phyloP scores from a whole-genome alignment of 1,284 basidiomycete genomes.

The Boletus mariae region DNA sequence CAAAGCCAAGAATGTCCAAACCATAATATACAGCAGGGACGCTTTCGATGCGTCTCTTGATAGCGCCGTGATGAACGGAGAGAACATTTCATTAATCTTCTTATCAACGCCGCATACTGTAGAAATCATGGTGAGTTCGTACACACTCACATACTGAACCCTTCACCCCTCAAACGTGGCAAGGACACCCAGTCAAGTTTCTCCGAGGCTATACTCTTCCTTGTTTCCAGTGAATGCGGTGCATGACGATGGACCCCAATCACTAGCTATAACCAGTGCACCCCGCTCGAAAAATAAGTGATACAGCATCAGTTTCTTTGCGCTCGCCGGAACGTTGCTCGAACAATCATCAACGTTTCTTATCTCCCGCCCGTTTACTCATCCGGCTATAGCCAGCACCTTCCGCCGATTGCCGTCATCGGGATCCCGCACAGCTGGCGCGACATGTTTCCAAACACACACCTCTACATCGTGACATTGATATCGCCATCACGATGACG shows the following conservation, averaged over 20 bases:
- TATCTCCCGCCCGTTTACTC: neutral
- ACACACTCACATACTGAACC: neutral
- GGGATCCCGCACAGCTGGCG: neutral
- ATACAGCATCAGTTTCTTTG: conserved; percentile 7
- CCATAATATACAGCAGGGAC: no score
- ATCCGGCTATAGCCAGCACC: conserved; percentile 3
- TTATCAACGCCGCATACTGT: neutral
- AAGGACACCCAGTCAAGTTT: conserved; percentile 6
- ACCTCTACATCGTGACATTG: neutral
- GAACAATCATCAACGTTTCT: neutral
- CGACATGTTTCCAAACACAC: neutral
- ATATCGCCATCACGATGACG: conserved; percentile 7
- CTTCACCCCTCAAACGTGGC: conserved; percentile 1
- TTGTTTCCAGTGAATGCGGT: conserved; percentile 11
- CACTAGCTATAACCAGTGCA: conserved; percentile 3
- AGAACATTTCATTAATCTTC: neutral
- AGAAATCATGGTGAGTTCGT: neutral
- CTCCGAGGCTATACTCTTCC: conserved; percentile 10
- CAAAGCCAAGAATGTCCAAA: no score
- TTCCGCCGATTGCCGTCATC: conserved; percentile 7
- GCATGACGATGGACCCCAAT: conserved; percentile 4
- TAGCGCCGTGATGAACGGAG: no score
- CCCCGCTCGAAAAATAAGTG: conserved; percentile 8
- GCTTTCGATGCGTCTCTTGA: no score
- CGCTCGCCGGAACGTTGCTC: conserved; percentile 11